Percentiles rank a stretch among this genome's conserved stretches.
phyloP scores from a whole-genome alignment of 83 land plant species.

The Larix sibirica region DNA sequence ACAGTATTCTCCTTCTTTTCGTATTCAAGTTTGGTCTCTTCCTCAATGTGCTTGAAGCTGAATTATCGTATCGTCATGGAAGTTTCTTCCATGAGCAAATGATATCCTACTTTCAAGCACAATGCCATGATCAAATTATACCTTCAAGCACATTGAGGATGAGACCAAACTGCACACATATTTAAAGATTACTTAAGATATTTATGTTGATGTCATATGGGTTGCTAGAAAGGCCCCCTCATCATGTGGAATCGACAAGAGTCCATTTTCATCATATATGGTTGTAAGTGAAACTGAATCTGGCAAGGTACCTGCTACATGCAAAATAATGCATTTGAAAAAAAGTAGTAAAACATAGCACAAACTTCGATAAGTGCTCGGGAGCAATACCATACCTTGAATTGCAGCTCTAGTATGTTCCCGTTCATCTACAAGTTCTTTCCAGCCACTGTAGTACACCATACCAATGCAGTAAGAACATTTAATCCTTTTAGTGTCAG shows the following conservation, averaged over 20 bases:
- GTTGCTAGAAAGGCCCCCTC: constrained; percentile 51
- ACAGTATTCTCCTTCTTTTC: too few species aligned
- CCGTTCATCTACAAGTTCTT: constrained; percentile 38
- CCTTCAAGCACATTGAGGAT: too few species aligned
- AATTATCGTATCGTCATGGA: too few species aligned
- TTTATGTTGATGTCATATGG: constrained; percentile 36
- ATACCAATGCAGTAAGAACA: neutral
- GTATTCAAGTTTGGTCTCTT: neutral
- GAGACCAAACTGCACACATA: too few species aligned
- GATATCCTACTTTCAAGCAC: too few species aligned
- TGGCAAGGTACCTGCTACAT: constrained; percentile 28
- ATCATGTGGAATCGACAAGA: constrained; percentile 75
- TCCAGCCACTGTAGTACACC: constrained; percentile 57
- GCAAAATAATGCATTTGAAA: neutral
- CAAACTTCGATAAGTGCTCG: neutral
- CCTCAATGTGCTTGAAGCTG: neutral
- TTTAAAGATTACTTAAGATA: constrained; percentile 44
- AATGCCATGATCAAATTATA: too few species aligned
- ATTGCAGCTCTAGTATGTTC: constrained; percentile 18
- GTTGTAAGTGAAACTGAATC: constrained; percentile 51
- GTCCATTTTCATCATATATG: constrained; percentile 51
- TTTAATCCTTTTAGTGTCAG: too few species aligned
- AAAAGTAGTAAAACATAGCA: neutral
- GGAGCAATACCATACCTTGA: constrained; percentile 8
- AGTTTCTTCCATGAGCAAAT: too few species aligned